phyloP scores from a whole-genome alignment of 2,329 filamentous ascomycete genomes.

The Hysterium pulicare region DNA sequence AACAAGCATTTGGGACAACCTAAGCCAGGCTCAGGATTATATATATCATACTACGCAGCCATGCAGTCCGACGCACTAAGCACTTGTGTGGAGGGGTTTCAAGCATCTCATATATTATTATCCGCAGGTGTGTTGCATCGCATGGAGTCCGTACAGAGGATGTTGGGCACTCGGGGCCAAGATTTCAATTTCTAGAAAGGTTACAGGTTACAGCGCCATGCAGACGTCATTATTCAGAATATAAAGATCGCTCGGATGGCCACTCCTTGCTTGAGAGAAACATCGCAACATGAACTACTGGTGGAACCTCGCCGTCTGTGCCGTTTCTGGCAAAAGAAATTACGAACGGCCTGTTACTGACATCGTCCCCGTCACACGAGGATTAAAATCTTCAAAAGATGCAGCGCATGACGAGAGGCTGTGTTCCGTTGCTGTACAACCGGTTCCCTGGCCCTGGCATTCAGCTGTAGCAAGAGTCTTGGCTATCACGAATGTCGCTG shows the following conservation, averaged over 20 bases:
- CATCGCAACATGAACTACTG: too few species aligned
- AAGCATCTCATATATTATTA: not conserved
- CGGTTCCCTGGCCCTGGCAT: conserved; percentile 11
- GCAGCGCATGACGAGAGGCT: conserved; percentile 13
- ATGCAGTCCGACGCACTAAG: not conserved
- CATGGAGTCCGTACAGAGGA: too few species aligned
- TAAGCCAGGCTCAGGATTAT: not conserved
- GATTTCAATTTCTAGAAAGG: conserved; percentile 24
- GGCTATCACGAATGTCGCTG: conserved; percentile 8
- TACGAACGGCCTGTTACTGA: conserved; percentile 7
- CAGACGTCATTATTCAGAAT: conserved; percentile 15
- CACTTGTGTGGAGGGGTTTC: not conserved
- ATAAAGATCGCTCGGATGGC: not conserved
- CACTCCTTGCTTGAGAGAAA: not conserved
- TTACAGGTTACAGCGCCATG: conserved; percentile 28
- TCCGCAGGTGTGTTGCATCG: conserved; percentile 29
- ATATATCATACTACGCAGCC: not conserved
- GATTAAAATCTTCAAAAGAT: too few species aligned
- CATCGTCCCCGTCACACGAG: too few species aligned
- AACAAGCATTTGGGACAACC: not conserved
- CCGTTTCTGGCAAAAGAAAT: too few species aligned
- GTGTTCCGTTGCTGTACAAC: conserved; percentile 19
- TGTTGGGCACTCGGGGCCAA: too few species aligned
- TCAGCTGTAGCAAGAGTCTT: conserved; percentile 13
- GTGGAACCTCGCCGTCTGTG: too few species aligned